Conservation (phyloP, 1,284 basidiomycete genomes). For the Prillingera fragicola region DNA sequence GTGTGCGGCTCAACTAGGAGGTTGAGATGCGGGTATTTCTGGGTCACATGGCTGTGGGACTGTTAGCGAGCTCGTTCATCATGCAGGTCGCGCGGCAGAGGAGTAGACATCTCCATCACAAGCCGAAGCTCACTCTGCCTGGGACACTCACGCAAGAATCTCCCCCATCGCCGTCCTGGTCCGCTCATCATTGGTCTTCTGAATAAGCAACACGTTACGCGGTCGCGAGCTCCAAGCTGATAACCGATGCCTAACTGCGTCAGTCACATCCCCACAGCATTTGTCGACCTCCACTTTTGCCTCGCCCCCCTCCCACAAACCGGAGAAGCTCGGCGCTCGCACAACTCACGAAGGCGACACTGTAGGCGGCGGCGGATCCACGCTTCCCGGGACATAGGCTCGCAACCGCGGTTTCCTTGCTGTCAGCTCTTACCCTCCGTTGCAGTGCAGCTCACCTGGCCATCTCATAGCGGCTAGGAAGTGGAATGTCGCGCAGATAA, state of each 20-base stretch:
- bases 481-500: slow-evolving; percentile 25
- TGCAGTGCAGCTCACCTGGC: slow-evolving; percentile 19
- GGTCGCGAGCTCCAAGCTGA: slow-evolving; percentile 35
- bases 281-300: too few relatives aligned
- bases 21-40: slow-evolving; percentile 26
- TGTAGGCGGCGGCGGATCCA: not conserved
- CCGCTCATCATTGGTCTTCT: slow-evolving; percentile 50
- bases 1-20: slow-evolving; percentile 43
- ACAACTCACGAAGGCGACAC: not conserved
- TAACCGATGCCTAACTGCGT: slow-evolving; percentile 32
- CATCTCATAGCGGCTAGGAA: slow-evolving; percentile 15
- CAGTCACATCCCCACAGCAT: too few relatives aligned
- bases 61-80: not conserved
- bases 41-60: slow-evolving; percentile 42
- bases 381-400: not conserved
- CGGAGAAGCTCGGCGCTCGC: not conserved
- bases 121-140: not conserved
- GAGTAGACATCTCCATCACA: not conserved
- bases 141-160: slow-evolving; percentile 47
- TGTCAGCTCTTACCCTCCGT: slow-evolving; percentile 11
- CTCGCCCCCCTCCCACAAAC: too few relatives aligned
- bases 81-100: not conserved
- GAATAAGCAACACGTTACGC: slow-evolving; percentile 50
- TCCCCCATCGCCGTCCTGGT: slow-evolving; percentile 47
- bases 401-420: not conserved